These are phyloP conservation scores for Lizonia empirigonia DNA, from an alignment of 2,329 filamentous ascomycete genomes.

Conservation along the genomic window DNA sequence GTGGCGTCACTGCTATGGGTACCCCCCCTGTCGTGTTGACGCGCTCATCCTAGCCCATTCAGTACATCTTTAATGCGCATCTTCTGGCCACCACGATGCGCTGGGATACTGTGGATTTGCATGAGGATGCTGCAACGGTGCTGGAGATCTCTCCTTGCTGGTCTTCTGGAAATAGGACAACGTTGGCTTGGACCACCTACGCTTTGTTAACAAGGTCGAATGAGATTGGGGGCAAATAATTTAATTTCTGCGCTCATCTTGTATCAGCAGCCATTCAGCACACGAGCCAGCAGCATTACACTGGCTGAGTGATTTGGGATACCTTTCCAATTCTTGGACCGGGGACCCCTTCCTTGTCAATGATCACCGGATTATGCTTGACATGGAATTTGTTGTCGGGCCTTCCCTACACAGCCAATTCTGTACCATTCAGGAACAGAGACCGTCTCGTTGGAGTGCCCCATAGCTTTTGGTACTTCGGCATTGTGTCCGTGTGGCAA, in stretches of 20 bases:
- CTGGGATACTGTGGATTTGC: conserved; percentile 37
- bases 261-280: conserved; percentile 49
- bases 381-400: conserved; percentile 50
- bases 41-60: conserved; percentile 41
- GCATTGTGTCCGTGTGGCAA: conserved; percentile 51
- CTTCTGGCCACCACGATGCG: conserved; percentile 44
- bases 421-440: conserved; percentile 51
- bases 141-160: conserved; percentile 49
- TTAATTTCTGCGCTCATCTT: conserved; percentile 47
- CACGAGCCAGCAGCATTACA: conserved; percentile 47
- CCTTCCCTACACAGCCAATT: conserved; percentile 51
- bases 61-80: conserved; percentile 43
- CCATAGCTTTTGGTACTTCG: conserved; percentile 48
- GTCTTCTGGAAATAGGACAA: conserved; percentile 51
- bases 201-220: conserved; percentile 15
- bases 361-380: conserved; percentile 55
- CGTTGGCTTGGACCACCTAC: conserved; percentile 39
- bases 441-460: conserved; percentile 50
- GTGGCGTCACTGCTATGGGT: conserved; percentile 44
- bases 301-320: conserved; percentile 43
- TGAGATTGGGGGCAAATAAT: conserved; percentile 33
- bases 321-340: conserved; percentile 47
- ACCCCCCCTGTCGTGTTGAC: conserved; percentile 35
- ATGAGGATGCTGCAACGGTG: conserved; percentile 48
- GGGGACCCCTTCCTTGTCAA: conserved; percentile 46